A percentile compares a stretch with the other conserved stretches of the same genome.
Evolutionary conservation across 2,329 filamentous ascomycete species (phyloP).

Genomic region (Beauveria australis): DNA sequence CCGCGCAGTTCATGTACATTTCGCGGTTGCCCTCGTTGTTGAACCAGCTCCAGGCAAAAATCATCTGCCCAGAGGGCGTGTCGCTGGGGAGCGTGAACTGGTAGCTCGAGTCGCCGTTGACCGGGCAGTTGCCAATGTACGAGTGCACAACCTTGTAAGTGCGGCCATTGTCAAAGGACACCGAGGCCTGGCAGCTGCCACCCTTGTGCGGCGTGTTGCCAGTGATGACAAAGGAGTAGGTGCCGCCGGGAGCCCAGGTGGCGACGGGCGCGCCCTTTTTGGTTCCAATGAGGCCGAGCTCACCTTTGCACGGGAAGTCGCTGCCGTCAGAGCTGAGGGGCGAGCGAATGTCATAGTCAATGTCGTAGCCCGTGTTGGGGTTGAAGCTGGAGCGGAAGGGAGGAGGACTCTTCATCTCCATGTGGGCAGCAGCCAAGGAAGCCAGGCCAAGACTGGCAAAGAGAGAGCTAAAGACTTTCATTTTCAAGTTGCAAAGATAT

Average conservation of each 20-base stretch:
- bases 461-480: constrained; percentile 3
- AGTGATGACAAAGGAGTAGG: constrained; percentile 44
- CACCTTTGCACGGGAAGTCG: constrained; percentile 55
- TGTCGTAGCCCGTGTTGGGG: constrained; percentile 23
- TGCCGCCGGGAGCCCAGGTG: constrained; percentile 42
- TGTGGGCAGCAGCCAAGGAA: constrained; percentile 17
- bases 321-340: constrained; percentile 43
- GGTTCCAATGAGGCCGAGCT: constrained; percentile 18
- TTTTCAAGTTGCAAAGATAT: not conserved
- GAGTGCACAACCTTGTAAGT: constrained; percentile 46
- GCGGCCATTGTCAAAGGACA: constrained; percentile 53
- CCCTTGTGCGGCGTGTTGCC: constrained; percentile 47
- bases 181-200: constrained; percentile 54
- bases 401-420: constrained; percentile 23
- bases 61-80: constrained; percentile 38
- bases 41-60: constrained; percentile 58
- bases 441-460: constrained; percentile 1
- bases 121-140: constrained; percentile 29
- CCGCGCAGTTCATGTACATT: constrained; percentile 64
- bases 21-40: constrained; percentile 56
- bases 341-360: constrained; percentile 50
- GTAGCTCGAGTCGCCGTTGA: constrained; percentile 30
- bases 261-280: constrained; percentile 34
- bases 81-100: constrained; percentile 46
- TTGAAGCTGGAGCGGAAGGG: constrained; percentile 23